phyloP scores from a whole-genome alignment of 495 filamentous ascomycete species.

The Saxispiralis lemnorum region DNA sequence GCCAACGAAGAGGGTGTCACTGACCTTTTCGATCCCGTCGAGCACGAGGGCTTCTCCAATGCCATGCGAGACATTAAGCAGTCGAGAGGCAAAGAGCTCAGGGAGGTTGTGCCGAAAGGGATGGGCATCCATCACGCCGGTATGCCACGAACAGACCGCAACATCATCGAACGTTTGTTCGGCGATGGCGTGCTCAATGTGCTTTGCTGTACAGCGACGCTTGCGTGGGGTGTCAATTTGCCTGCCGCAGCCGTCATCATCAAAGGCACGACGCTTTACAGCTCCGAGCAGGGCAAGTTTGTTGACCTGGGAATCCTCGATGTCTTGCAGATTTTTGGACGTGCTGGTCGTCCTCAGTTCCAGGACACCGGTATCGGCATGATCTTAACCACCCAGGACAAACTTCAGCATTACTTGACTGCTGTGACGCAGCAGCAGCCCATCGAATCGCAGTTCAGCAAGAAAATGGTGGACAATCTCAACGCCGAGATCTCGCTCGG shows the following conservation, averaged over 20 bases:
- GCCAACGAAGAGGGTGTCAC: constrained; percentile 59
- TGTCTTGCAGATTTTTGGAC: constrained; percentile 95
- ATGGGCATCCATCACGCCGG: constrained; percentile 93
- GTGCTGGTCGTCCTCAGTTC: constrained; percentile 92
- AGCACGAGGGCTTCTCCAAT: constrained; percentile 49
- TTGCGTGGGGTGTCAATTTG: constrained; percentile 98
- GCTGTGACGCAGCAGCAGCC: constrained; percentile 91
- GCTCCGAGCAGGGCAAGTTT: constrained; percentile 87
- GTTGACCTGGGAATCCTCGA: constrained; percentile 93
- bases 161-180: constrained; percentile 82
- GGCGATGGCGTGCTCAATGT: constrained; percentile 78
- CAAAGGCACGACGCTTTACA: constrained; percentile 94
- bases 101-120: constrained; percentile 76
- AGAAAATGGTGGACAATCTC: constrained; percentile 82
- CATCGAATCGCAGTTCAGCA: constrained; percentile 85
- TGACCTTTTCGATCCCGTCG: constrained; percentile 65
- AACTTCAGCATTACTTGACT: constrained; percentile 74
- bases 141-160: constrained; percentile 81
- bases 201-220: constrained; percentile 91
- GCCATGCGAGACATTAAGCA: constrained; percentile 67
- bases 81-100: constrained; percentile 64
- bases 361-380: constrained; percentile 91
- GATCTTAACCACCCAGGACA: constrained; percentile 89
- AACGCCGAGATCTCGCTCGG: constrained; percentile 91
- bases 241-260: constrained; percentile 94